Conservation (phyloP, 179 eudicot species). For the Carnegiea gigantea region DNA sequence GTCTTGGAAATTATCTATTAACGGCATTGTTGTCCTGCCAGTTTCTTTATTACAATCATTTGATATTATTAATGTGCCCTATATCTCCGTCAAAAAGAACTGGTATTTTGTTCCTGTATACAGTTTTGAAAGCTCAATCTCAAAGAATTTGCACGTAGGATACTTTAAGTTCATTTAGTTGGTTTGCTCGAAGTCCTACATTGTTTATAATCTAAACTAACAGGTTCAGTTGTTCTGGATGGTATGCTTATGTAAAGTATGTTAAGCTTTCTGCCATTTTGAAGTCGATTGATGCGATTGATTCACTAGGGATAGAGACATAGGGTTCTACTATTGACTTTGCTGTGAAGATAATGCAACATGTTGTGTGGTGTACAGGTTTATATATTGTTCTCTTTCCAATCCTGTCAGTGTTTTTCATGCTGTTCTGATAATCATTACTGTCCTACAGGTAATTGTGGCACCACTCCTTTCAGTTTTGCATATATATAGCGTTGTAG, state of each 20-base stretch:
- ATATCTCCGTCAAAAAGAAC: neutral
- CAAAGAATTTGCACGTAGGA: neutral
- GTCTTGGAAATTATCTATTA: no score
- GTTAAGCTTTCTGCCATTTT: neutral
- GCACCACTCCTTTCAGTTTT: constrained; percentile 75
- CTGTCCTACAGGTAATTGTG: constrained; percentile 60
- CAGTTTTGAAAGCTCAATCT: neutral
- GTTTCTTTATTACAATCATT: neutral
- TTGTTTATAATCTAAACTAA: neutral
- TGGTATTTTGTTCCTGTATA: neutral
- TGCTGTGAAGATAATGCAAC: neutral
- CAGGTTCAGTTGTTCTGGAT: neutral
- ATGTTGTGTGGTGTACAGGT: neutral
- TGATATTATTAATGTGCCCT: neutral
- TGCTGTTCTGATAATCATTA: neutral
- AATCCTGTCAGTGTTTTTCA: neutral
- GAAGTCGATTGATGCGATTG: neutral
- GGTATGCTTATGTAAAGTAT: neutral
- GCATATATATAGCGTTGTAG: constrained; percentile 72
- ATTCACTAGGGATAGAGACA: neutral
- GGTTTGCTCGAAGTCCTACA: neutral
- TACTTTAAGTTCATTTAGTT: neutral
- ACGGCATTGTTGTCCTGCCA: neutral
- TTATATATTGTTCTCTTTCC: neutral
- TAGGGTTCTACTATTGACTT: neutral